Percentiles rank a stretch among this genome's conserved stretches.
Conservation (phyloP, 202 grass and related monocot species). For the Cymbopogon flexuosus region DNA sequence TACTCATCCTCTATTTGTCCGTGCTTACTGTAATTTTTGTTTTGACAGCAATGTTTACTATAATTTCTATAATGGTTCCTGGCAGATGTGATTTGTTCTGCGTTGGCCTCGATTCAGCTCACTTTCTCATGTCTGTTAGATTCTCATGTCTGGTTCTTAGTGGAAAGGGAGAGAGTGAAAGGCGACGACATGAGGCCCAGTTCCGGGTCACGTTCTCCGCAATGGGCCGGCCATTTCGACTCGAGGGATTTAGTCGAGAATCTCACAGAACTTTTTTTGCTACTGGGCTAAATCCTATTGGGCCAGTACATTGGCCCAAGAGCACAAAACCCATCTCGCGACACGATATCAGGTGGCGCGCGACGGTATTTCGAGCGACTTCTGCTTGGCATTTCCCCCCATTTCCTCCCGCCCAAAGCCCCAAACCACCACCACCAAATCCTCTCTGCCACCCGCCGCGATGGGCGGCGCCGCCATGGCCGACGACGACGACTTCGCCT, state of each 20-base stretch:
- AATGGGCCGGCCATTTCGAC: slow-evolving; percentile 8
- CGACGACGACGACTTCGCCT: slow-evolving; percentile 33
- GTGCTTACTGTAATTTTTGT: too few species aligned
- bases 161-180: not conserved
- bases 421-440: not conserved
- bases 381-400: slow-evolving; percentile 17
- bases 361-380: not conserved
- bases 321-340: not conserved
- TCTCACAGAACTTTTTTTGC: too few species aligned
- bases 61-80: too few species aligned
- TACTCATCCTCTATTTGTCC: too few species aligned
- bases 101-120: too few species aligned
- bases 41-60: too few species aligned
- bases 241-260: too few species aligned
- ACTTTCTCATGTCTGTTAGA: too few species aligned
- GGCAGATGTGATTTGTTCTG: too few species aligned
- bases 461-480: slow-evolving; percentile 10
- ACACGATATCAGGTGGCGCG: slow-evolving; percentile 6
- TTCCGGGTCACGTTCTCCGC: not conserved
- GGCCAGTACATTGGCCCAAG: not conserved
- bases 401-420: slow-evolving; percentile 32
- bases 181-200: not conserved
- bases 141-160: too few species aligned
- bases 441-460: not conserved
- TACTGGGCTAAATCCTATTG: too few species aligned